A percentile compares a stretch with the other conserved stretches of the same genome.
Conservation (phyloP, 2,329 filamentous ascomycete species). For the Claviceps africana region DNA sequence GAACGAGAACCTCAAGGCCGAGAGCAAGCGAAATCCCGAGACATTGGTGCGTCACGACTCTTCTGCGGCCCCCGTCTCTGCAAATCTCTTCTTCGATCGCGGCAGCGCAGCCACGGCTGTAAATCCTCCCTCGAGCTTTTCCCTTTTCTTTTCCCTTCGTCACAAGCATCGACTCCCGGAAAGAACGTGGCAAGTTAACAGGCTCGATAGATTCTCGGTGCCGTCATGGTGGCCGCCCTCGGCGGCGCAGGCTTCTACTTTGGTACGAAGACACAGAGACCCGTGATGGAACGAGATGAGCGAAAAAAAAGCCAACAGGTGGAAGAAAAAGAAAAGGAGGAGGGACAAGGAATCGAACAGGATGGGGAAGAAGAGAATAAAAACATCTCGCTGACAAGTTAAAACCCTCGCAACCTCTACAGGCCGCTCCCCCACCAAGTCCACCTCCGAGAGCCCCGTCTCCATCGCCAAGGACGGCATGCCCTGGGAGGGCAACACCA, state of each 20-base stretch:
- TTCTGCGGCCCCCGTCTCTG: no score
- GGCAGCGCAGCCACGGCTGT: no score
- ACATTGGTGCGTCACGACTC: conserved; percentile 23
- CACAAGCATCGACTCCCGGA: conserved; percentile 1
- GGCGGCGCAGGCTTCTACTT: conserved; percentile 84
- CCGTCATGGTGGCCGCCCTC: conserved; percentile 80
- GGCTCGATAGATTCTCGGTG: conserved; percentile 60
- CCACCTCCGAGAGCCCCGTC: conserved; percentile 69
- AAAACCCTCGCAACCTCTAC: not conserved
- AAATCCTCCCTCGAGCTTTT: no score
- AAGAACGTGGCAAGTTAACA: not conserved
- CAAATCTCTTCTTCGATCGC: no score
- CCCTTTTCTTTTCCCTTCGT: not conserved
- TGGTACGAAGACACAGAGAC: conserved; percentile 34
- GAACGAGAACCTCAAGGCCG: conserved; percentile 38
- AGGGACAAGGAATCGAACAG: not conserved
- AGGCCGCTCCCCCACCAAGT: conserved; percentile 73
- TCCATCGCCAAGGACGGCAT: conserved; percentile 62
- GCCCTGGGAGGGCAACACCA: conserved; percentile 71
- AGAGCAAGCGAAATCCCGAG: conserved; percentile 42
- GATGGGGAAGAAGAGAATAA: not conserved
- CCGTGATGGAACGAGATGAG: no score
- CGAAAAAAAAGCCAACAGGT: not conserved
- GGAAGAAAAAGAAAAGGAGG: not conserved
- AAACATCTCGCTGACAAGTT: not conserved